Base-by-base conservation (phyloP, 108 stramenopile genomes). In the Stephanodiscus minutulus region DNA sequence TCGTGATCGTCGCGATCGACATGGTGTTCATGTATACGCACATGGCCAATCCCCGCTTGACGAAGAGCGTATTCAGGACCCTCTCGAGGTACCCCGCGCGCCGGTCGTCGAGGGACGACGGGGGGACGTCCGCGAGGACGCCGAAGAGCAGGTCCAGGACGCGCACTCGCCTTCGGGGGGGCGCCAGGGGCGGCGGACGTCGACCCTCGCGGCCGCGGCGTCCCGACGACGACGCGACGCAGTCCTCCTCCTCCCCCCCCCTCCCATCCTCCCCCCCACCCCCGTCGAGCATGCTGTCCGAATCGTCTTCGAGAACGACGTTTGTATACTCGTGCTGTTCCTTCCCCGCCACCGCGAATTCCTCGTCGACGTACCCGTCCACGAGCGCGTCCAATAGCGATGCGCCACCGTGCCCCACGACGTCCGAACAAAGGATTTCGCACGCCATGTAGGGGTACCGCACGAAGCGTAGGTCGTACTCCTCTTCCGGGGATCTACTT, bases 11-110 rank as follows among this genome's bases (percentile, higher is more conserved):
- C 25, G 63, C 25, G 29, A 79, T 73, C 20, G 63, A 33, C 11
- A 60, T n/a, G n/a, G 69, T 65, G 67, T 95, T 91, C 52, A 95
- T 76, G 70, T 89, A 96, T 21, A 76, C 67, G 35, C 72, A 74
- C 60, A 93, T 74, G 22, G 80, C 73, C 37, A 79, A 64, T 8
- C 90, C 84, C 49, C 88, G 73, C 37, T 78, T 89, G 37, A 87
- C 77, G 65, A 91, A 96, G 20, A 96, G 78, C 9, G 93, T 74
- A 7, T 85, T 79, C 64, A 93, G 68, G 24, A 96, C 73, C 76
- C 96, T 98, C 63, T 98, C 97, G 70, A 98, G 90, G 82, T 98
- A 98, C 37, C 97, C 97, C 15, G 96, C 95, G 21, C 94, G 83
- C 58, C 95, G 90, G 66, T 95, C 90, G 76, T 98, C 97, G 11